phyloP scores from a whole-genome alignment of 768 basidiomycete species.

The Psilocybe sp. region DNA sequence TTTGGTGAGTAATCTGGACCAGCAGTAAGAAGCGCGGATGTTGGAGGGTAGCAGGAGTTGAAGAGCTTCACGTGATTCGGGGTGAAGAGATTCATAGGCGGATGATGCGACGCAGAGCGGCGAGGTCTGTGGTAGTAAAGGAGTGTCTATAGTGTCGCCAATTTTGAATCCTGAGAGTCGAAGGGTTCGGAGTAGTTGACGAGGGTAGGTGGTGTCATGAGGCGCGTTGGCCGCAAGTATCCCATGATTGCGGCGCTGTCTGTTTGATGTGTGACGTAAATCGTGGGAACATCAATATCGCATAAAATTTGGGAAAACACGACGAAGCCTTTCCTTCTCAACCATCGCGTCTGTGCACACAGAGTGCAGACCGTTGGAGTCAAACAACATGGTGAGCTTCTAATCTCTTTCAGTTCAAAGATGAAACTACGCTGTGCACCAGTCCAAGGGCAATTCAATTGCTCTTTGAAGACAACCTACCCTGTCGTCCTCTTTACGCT shows the following conservation, averaged over 20 bases:
- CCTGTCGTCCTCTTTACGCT: constrained; percentile 51
- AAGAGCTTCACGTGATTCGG: constrained; percentile 84
- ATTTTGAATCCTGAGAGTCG: too few species aligned
- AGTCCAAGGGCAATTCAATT: constrained; percentile 42
- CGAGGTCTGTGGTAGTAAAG: too few species aligned
- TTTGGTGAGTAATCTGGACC: constrained; percentile 80
- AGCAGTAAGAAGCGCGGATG: constrained; percentile 68
- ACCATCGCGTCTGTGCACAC: not conserved
- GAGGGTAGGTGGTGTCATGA: not conserved
- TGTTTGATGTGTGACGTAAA: not conserved
- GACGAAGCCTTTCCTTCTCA: not conserved
- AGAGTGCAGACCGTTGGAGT: not conserved
- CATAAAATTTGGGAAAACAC: not conserved
- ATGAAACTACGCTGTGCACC: constrained; percentile 60
- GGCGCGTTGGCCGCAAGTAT: not conserved
- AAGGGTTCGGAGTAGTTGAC: not conserved
- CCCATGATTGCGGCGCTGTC: not conserved
- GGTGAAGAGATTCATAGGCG: constrained; percentile 69
- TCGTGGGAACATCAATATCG: too few species aligned
- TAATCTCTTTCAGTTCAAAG: constrained; percentile 20
- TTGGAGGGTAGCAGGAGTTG: constrained; percentile 82
- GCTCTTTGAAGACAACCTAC: constrained; percentile 42
- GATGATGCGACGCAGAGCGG: constrained; percentile 2
- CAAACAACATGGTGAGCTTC: constrained; percentile 18
- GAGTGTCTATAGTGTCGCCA: too few species aligned